Conservation (phyloP, 1,284 basidiomycete species). For the Rhodotorula sp. region DNA sequence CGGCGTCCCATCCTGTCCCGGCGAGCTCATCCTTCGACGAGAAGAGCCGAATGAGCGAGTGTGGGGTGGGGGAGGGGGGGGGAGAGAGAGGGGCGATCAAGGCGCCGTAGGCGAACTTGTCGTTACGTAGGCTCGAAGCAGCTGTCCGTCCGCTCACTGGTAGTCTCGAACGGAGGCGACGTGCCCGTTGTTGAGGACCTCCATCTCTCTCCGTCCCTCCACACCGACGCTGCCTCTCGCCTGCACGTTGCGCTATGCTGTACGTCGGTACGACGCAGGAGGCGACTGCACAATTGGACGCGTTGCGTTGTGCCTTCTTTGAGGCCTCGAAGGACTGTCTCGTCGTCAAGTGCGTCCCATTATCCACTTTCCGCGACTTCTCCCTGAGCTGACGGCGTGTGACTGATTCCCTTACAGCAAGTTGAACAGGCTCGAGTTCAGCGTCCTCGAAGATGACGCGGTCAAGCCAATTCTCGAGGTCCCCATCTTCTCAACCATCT, state of each 20-base stretch:
- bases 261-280: slow-evolving; percentile 36
- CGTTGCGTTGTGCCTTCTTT: slow-evolving; percentile 33
- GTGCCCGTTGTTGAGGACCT: not conserved
- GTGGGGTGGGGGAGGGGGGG: not conserved
- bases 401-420: slow-evolving; percentile 29
- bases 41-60: not conserved
- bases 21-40: no score
- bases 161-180: not conserved
- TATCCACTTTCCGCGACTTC: not conserved
- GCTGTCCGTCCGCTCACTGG: not conserved
- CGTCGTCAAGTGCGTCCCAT: slow-evolving; percentile 36
- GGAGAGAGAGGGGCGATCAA: not conserved
- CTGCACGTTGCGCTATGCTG: slow-evolving; percentile 24
- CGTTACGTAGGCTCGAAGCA: not conserved
- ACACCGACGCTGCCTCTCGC: not conserved
- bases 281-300: slow-evolving; percentile 35
- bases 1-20: no score
- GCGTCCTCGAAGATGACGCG: not conserved
- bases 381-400: not conserved
- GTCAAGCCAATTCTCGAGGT: slow-evolving; percentile 18
- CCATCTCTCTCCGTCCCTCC: not conserved
- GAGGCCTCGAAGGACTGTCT: slow-evolving; percentile 8
- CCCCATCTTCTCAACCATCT: slow-evolving; percentile 30
- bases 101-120: not conserved
- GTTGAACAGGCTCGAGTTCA: slow-evolving; percentile 34